Evolutionary conservation across 495 filamentous ascomycete genomes (phyloP), one percentile per base, ranked within the genome.

Genomic region (Podospora conica): DNA sequence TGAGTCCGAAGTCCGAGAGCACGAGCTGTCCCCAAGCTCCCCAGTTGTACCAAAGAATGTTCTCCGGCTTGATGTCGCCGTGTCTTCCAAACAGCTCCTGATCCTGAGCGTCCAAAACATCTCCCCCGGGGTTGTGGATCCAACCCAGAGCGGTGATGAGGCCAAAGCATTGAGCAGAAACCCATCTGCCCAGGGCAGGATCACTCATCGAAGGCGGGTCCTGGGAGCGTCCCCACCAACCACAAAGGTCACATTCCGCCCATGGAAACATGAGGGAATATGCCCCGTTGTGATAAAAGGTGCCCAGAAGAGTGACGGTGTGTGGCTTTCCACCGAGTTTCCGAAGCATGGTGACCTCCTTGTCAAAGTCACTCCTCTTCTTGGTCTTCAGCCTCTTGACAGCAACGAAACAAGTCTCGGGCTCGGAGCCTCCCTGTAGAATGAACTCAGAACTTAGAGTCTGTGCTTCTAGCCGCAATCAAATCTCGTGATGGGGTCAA

Each of bases 1-100:
- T 58, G 12, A 58, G 56, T 25, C 56, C 56, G 24, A 58, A 58
- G 24, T 58, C 56, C 9, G 56, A 58, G 9, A 58, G 20, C 8
- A 58, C 56, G n/a, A 58, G 56, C 24, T 58, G 21, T 25, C 56
- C 56, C 21, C 12, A 58, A 24, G 56, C 56, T 3, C 25, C 25
- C 9, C 20, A 4, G 12, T 58, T 58, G 24, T 58, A 58, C 56
- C 56, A 58, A 9, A 58, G 56, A n/a, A 58, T 58, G 56, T 58
- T 58, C 25, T 58, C 56, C 7, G 56, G 56, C 24, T 58, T 58
- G 56, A 58, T 58, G 56, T 58, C 56, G 20, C 56, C 56, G 23
- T 58, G 56, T n/a, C 56, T 6, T 12, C 56, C 56, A 28, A 10
- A 58, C 56, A 58, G 20, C 21, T 58, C 56, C 9, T 28, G 8